phyloP scores from a whole-genome alignment of 345 rosid genomes.

The Citropsis articulata region DNA sequence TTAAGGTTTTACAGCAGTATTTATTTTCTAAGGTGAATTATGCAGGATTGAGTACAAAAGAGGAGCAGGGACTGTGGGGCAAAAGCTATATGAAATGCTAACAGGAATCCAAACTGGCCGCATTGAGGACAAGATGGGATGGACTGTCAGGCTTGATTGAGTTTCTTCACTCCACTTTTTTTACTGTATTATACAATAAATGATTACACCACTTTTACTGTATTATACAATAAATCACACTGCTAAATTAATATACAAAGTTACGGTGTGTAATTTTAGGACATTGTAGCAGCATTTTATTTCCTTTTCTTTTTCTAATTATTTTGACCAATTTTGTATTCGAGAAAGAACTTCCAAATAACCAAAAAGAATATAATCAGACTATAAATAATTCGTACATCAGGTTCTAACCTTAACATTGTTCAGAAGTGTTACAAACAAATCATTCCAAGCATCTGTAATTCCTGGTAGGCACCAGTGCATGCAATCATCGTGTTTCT shows the following conservation, averaged over 20 bases:
- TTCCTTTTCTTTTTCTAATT: too few relatives aligned
- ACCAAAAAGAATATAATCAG: background rate
- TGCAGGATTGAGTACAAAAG: constrained; percentile 37
- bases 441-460: constrained; percentile 84
- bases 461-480: constrained; percentile 98
- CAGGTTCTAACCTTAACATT: constrained; percentile 23
- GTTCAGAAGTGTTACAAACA: constrained; percentile 41
- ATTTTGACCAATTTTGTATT: too few relatives aligned
- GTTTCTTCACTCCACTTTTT: background rate
- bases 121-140: constrained; percentile 34
- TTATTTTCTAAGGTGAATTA: background rate
- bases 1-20: background rate
- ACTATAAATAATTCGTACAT: background rate
- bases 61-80: constrained; percentile 21
- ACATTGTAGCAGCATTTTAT: too few relatives aligned
- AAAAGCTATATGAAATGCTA: constrained; percentile 21
- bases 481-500: constrained; percentile 92
- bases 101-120: constrained; percentile 42
- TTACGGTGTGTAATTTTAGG: too few relatives aligned
- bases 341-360: background rate
- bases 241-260: background rate
- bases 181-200: background rate
- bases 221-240: background rate
- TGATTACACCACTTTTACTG: background rate
- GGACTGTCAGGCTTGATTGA: background rate